Evolutionary conservation across 2,329 filamentous ascomycete genomes (phyloP).

Genomic region (Madurella fahalii): DNA sequence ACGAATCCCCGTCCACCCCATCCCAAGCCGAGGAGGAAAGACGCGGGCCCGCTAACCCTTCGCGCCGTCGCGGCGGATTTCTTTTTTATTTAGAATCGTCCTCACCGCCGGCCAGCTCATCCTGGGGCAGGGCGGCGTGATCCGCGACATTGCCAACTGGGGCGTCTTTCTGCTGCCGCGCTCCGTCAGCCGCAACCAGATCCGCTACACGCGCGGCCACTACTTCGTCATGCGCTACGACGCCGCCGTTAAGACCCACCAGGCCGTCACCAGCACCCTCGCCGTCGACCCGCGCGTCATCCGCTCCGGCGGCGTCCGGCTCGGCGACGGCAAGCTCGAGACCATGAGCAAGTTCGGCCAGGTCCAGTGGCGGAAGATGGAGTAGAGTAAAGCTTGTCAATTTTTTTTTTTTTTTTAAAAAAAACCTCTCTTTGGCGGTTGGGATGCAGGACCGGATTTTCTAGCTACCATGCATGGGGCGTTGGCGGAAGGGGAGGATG

Average conservation of each 20-base stretch:
- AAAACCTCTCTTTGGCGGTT: too few species aligned
- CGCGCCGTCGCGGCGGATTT: background rate
- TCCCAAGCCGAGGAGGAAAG: too few species aligned
- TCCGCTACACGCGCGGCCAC: conserved; percentile 78
- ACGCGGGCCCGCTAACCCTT: conserved; percentile 11
- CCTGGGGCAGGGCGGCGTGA: conserved; percentile 78
- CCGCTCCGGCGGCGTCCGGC: conserved; percentile 78
- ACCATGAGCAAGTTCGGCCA: conserved; percentile 48
- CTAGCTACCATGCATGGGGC: too few species aligned
- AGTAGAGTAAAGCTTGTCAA: conserved; percentile 10
- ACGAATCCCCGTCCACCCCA: too few species aligned
- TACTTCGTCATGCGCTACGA: conserved; percentile 99
- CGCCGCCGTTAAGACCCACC: conserved; percentile 66
- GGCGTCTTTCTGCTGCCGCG: conserved; percentile 84
- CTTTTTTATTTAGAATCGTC: conserved; percentile 71
- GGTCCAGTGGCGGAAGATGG: conserved; percentile 44
- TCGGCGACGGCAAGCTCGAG: conserved; percentile 83
- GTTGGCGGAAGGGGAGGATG: background rate
- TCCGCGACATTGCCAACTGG: conserved; percentile 94
- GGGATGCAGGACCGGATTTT: too few species aligned
- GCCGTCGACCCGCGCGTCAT: conserved; percentile 87
- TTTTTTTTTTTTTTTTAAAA: background rate
- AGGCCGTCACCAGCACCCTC: conserved; percentile 69
- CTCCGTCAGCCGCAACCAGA: conserved; percentile 74
- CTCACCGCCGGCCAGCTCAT: conserved; percentile 78